Evolutionary conservation across 2,329 filamentous ascomycete species (phyloP).

Genomic region (Pyrenophora tritici-repentis): DNA sequence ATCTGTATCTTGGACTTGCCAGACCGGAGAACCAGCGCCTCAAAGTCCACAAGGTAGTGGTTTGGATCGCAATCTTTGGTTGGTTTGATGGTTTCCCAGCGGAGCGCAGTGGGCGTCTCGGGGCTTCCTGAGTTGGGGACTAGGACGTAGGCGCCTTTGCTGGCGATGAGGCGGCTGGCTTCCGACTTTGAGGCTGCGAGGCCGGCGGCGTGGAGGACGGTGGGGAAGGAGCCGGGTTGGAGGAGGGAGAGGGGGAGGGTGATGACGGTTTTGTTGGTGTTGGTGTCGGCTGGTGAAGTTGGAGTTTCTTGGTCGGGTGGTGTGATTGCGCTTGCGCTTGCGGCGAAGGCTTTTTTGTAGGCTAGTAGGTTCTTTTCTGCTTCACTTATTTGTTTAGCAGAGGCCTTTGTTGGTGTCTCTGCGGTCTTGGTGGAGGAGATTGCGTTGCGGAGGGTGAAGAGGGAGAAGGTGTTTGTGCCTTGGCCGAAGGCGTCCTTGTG

Average conservation of each 20-base stretch:
- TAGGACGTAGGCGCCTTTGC: constrained; percentile 63
- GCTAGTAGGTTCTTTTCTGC: constrained; percentile 22
- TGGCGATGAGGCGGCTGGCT: constrained; percentile 61
- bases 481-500: constrained; percentile 56
- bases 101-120: constrained; percentile 52
- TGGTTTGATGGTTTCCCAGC: constrained; percentile 66
- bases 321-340: constrained; percentile 17
- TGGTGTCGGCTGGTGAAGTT: background rate
- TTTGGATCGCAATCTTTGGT: constrained; percentile 63
- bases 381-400: constrained; percentile 6
- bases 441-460: constrained; percentile 30
- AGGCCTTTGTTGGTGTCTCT: background rate
- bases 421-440: constrained; percentile 14
- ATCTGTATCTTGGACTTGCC: constrained; percentile 67
- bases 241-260: constrained; percentile 65
- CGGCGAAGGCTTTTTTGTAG: constrained; percentile 36
- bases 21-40: constrained; percentile 59
- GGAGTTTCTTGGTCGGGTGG: constrained; percentile 15
- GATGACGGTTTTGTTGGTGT: constrained; percentile 57
- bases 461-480: constrained; percentile 38
- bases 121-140: constrained; percentile 52
- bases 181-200: constrained; percentile 62
- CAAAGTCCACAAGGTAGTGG: constrained; percentile 63
- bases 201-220: constrained; percentile 64
- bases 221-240: constrained; percentile 59